Evolutionary conservation across 2,329 filamentous ascomycete genomes (phyloP).

Genomic region (Akanthomyces uredinophilus): DNA sequence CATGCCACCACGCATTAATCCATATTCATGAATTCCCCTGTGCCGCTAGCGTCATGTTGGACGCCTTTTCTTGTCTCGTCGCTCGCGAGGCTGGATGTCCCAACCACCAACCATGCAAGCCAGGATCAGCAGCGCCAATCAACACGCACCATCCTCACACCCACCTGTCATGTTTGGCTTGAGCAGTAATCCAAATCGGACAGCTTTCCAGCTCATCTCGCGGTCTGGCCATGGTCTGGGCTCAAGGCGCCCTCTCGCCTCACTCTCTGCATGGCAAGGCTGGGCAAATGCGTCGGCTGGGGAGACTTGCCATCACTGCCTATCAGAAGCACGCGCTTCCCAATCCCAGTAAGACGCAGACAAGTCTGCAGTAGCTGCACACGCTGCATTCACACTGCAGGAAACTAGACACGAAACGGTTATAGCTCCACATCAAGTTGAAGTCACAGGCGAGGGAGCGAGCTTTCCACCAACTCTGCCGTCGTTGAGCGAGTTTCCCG

Average conservation of each 20-base stretch:
- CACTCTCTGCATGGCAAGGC: slow-evolving; percentile 3
- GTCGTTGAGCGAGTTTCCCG: not conserved
- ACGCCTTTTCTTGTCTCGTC: not conserved
- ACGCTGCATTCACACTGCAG: not conserved
- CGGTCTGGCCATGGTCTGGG: slow-evolving; percentile 3
- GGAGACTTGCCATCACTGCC: not conserved
- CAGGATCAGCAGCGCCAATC: not conserved
- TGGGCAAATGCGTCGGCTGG: not conserved
- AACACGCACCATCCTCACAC: not conserved
- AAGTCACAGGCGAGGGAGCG: not conserved
- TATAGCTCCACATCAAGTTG: not conserved
- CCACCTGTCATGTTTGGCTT: not conserved
- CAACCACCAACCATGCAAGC: not conserved
- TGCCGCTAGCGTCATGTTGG: not conserved
- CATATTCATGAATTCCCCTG: not conserved
- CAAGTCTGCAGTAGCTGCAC: not conserved
- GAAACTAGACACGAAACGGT: not conserved
- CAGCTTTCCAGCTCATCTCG: not conserved
- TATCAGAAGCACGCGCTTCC: not conserved
- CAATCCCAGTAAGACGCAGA: not conserved
- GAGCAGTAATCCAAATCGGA: slow-evolving; percentile 1
- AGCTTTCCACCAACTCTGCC: not conserved
- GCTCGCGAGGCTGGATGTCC: slow-evolving; percentile 4
- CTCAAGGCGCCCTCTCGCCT: not conserved
- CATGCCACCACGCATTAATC: not conserved